Evolutionary conservation across 2,329 filamentous ascomycete species (phyloP).

Genomic region (Trichophyton benhamiae): DNA sequence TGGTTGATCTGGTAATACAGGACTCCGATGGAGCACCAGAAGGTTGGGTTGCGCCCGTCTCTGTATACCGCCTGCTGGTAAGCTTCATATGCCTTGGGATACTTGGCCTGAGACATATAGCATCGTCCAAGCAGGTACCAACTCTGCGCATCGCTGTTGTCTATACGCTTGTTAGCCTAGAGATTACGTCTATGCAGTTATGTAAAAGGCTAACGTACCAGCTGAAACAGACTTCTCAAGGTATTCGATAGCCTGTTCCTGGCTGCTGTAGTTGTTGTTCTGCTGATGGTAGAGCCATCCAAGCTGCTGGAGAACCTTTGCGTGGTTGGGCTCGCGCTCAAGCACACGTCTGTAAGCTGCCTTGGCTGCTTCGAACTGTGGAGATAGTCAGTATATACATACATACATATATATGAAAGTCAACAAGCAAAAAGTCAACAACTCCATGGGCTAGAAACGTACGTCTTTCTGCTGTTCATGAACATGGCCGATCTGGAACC

Average conservation of each 20-base stretch:
- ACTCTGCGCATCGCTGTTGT: constrained; percentile 90
- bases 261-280: constrained; percentile 77
- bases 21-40: constrained; percentile 99
- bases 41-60: constrained; percentile 92
- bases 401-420: too few species aligned
- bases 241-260: constrained; percentile 94
- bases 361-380: constrained; percentile 83
- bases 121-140: constrained; percentile 96
- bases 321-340: constrained; percentile 87
- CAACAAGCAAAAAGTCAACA: constrained; percentile 2
- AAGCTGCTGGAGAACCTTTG: constrained; percentile 94
- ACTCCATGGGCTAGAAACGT: constrained; percentile 32
- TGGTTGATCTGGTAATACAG: constrained; percentile 99
- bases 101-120: constrained; percentile 99
- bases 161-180: constrained; percentile 35
- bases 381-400: constrained; percentile 22
- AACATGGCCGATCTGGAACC: constrained; percentile 98
- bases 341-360: constrained; percentile 83
- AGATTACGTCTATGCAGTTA: not conserved
- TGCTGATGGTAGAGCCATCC: constrained; percentile 97
- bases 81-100: constrained; percentile 94
- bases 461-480: constrained; percentile 99
- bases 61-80: constrained; percentile 98
- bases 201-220: constrained; percentile 46
- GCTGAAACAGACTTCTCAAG: constrained; percentile 91